Conservation (phyloP, 2,329 filamentous ascomycete species). For the Calonectria hongkongensis region DNA sequence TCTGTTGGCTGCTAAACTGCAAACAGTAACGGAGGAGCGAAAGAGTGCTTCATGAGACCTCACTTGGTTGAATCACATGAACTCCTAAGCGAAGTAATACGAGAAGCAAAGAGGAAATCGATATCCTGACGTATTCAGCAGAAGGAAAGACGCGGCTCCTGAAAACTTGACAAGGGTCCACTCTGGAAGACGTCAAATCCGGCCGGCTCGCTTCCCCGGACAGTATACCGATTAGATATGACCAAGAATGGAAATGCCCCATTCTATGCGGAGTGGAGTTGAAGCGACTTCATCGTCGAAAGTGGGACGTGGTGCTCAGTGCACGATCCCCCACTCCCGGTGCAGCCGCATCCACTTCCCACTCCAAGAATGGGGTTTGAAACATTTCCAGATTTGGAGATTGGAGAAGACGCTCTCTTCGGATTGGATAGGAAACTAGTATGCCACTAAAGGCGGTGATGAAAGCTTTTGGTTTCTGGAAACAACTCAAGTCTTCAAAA, state of each 20-base stretch:
- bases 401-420: not conserved
- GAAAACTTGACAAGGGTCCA: slow-evolving; percentile 1
- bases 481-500: slow-evolving; percentile 37
- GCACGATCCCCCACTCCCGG: slow-evolving; percentile 31
- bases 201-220: slow-evolving; percentile 14
- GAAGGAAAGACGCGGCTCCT: not conserved
- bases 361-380: slow-evolving; percentile 34
- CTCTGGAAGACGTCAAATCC: not conserved
- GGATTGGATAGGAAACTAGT: slow-evolving; percentile 3
- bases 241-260: slow-evolving; percentile 13
- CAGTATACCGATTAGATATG: slow-evolving; percentile 21
- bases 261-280: slow-evolving; percentile 17
- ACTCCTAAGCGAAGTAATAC: not conserved
- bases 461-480: slow-evolving; percentile 8
- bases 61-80: too few relatives aligned
- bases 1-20: too few relatives aligned
- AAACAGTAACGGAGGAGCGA: too few relatives aligned
- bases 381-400: slow-evolving; percentile 12
- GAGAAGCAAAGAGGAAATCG: not conserved
- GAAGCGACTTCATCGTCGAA: not conserved
- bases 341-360: slow-evolving; percentile 31
- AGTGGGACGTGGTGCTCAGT: slow-evolving; percentile 27
- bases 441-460: slow-evolving; percentile 13
- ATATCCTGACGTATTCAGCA: not conserved
- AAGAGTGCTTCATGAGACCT: too few relatives aligned